These are phyloP conservation scores for Solanum verrucosum DNA, from an alignment of 257 asterid species.

Conservation along the genomic window DNA sequence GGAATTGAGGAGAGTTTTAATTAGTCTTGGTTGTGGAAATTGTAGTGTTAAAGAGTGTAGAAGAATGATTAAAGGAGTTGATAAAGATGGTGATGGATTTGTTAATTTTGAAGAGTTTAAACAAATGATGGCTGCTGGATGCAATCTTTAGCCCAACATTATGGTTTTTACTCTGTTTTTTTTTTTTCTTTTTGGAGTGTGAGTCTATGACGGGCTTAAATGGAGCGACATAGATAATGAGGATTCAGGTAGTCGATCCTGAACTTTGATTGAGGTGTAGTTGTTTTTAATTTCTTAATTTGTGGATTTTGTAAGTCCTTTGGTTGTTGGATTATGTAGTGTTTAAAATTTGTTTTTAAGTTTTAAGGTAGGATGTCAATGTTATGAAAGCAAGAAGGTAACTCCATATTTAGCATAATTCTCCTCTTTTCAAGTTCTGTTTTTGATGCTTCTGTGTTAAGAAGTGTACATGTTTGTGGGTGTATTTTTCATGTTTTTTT, in stretches of 20 bases:
- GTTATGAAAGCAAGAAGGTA: no score
- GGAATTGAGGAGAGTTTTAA: conserved; percentile 48
- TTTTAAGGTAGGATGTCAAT: no score
- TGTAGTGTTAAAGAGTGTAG: conserved; percentile 37
- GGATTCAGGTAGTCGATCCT: background rate
- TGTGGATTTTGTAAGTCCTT: background rate
- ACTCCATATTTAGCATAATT: background rate
- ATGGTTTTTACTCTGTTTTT: background rate
- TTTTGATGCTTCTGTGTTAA: background rate
- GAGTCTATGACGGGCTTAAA: background rate
- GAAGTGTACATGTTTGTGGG: background rate
- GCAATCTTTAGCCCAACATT: background rate
- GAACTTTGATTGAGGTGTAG: background rate
- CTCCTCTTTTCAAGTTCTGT: background rate
- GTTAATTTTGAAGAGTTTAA: conserved; percentile 57
- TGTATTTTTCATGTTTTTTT: no score
- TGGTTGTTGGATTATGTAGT: background rate
- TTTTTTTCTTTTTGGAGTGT: background rate
- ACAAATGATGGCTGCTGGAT: conserved; percentile 47
- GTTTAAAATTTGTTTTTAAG: background rate
- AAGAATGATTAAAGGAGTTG: conserved; percentile 55
- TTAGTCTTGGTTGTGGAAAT: conserved; percentile 36
- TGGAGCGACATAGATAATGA: background rate
- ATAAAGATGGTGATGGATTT: conserved; percentile 63
- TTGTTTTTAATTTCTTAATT: background rate